Conservation (phyloP, 1,139 yeast genomes). For the Meyerozyma guilliermondii region DNA sequence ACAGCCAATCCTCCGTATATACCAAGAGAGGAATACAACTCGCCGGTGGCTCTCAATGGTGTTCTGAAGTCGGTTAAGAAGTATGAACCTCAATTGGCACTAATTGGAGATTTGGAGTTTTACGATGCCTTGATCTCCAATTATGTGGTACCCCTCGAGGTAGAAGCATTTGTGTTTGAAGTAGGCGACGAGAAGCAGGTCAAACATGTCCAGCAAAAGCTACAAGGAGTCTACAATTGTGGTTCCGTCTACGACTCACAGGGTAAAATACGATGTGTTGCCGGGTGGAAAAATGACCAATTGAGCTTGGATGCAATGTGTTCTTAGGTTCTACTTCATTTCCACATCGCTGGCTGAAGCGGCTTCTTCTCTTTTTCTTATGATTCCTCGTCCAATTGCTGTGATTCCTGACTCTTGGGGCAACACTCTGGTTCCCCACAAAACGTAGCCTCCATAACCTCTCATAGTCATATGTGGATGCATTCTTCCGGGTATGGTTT, state of each 20-base stretch:
- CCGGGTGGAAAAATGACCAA: slow-evolving; percentile 26
- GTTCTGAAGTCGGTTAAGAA: slow-evolving; percentile 56
- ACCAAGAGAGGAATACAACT: slow-evolving; percentile 39
- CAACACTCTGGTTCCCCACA: slow-evolving; percentile 74
- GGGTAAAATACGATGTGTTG: slow-evolving; percentile 32
- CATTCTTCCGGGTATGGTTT: slow-evolving; percentile 88
- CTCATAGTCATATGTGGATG: slow-evolving; percentile 95
- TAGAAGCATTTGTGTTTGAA: slow-evolving; percentile 40
- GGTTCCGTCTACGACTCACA: slow-evolving; percentile 25
- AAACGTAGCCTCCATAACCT: slow-evolving; percentile 86
- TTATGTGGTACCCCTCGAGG: slow-evolving; percentile 30
- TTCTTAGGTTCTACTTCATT: not conserved
- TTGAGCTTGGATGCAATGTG: not conserved
- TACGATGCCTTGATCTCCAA: slow-evolving; percentile 50
- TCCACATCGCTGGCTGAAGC: slow-evolving; percentile 4
- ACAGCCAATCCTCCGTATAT: slow-evolving; percentile 92
- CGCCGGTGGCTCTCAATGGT: slow-evolving; percentile 24
- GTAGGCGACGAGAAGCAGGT: slow-evolving; percentile 36
- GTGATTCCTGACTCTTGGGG: slow-evolving; percentile 56
- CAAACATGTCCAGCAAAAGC: slow-evolving; percentile 13
- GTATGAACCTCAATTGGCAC: slow-evolving; percentile 75
- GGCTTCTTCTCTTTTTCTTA: slow-evolving; percentile 27
- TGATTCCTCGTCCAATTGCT: slow-evolving; percentile 52
- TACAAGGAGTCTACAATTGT: slow-evolving; percentile 16
- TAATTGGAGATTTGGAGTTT: slow-evolving; percentile 72